Percentiles rank a stretch among this genome's conserved stretches.
Conservation (phyloP, 2,329 filamentous ascomycete species). For the Beauveria caledonica region DNA sequence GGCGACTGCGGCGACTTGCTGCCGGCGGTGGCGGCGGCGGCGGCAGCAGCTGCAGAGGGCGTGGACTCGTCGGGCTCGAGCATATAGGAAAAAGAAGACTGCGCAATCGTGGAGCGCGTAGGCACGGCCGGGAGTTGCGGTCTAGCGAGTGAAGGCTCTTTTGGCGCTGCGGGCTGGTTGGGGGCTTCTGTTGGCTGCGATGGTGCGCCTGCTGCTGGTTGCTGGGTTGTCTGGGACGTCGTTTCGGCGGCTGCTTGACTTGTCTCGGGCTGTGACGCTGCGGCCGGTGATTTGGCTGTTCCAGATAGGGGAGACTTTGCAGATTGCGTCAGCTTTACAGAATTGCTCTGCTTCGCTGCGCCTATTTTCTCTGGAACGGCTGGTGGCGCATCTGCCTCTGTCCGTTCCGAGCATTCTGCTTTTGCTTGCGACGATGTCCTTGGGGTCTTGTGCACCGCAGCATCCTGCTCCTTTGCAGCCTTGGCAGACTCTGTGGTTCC, state of each 20-base stretch:
- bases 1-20: slow-evolving; percentile 23
- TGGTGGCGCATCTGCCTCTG: not conserved
- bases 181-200: not conserved
- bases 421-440: not conserved
- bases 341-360: not conserved
- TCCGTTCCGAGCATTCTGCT: not conserved
- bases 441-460: not conserved
- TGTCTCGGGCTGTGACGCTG: not conserved
- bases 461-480: not conserved
- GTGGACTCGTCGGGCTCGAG: slow-evolving; percentile 46
- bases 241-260: no score
- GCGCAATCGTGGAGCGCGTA: slow-evolving; percentile 58
- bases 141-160: slow-evolving; percentile 20
- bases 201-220: not conserved
- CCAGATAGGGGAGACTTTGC: not conserved
- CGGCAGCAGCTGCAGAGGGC: slow-evolving; percentile 12
- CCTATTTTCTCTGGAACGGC: not conserved
- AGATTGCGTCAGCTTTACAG: not conserved
- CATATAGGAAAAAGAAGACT: slow-evolving; percentile 77
- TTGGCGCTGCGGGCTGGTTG: not conserved
- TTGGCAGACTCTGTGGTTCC: not conserved
- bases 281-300: not conserved
- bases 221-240: not conserved
- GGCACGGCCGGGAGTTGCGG: slow-evolving; percentile 30
- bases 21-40: slow-evolving; percentile 13